Conservation (phyloP, 2,329 filamentous ascomycete genomes). For the Chaetomiaceae sp. region DNA sequence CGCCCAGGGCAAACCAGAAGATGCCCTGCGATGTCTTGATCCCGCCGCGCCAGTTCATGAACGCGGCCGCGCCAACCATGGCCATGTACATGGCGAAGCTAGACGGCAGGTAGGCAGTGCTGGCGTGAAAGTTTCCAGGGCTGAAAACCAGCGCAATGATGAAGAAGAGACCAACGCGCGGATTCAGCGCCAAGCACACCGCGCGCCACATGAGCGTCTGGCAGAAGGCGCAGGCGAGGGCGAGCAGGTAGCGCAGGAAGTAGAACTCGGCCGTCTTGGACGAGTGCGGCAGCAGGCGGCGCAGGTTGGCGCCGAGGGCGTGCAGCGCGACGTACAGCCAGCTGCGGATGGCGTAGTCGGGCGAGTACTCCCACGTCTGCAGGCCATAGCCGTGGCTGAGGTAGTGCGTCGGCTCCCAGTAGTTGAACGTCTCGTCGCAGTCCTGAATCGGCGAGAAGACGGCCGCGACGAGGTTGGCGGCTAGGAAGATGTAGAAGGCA, state of each 20-base stretch:
- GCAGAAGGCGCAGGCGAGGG: conserved; percentile 69
- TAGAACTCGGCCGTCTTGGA: conserved; percentile 77
- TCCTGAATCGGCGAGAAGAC: conserved; percentile 88
- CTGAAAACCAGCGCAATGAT: conserved; percentile 69
- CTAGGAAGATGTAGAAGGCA: conserved; percentile 75
- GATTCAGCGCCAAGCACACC: conserved; percentile 69
- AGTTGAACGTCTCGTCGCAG: conserved; percentile 98
- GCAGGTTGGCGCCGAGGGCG: conserved; percentile 62
- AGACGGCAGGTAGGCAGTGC: conserved; percentile 79
- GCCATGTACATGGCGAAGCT: conserved; percentile 95
- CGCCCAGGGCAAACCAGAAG: conserved; percentile 82
- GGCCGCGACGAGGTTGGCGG: conserved; percentile 68
- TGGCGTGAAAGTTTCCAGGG: conserved; percentile 90
- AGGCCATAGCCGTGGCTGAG: conserved; percentile 86
- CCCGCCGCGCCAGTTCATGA: conserved; percentile 82
- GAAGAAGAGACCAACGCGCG: conserved; percentile 79
- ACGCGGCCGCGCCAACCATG: conserved; percentile 79
- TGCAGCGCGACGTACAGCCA: conserved; percentile 87
- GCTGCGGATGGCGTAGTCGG: conserved; percentile 87
- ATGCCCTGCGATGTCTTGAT: conserved; percentile 77
- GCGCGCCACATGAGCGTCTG: conserved; percentile 77
- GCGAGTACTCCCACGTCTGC: conserved; percentile 98
- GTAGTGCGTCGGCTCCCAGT: conserved; percentile 97
- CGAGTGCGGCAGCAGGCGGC: conserved; percentile 55
- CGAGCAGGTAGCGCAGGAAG: conserved; percentile 70